Conservation (phyloP, 2,329 filamentous ascomycete genomes). For the Plectosphaerella plurivora region DNA sequence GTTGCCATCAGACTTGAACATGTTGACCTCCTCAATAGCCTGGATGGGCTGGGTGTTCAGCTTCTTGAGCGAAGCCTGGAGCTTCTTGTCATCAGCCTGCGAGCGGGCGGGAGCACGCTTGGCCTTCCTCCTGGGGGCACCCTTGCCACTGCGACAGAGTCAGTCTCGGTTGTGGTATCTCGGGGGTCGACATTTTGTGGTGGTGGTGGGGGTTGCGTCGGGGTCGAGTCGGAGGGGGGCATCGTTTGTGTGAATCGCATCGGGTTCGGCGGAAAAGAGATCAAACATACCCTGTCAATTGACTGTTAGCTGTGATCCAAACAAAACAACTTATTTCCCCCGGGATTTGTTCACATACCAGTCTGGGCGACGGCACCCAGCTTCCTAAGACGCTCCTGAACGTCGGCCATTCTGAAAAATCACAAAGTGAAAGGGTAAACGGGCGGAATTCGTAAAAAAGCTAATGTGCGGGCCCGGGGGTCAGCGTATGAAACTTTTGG, state of each 20-base stretch:
- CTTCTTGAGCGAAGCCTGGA: slow-evolving; percentile 96
- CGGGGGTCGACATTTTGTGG: too few relatives aligned
- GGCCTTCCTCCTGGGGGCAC: slow-evolving; percentile 93
- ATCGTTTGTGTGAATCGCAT: slow-evolving; percentile 5
- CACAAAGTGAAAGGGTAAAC: not conserved
- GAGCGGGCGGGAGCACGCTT: slow-evolving; percentile 95
- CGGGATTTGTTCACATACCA: slow-evolving; percentile 50
- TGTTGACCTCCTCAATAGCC: slow-evolving; percentile 99
- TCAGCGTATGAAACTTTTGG: not conserved
- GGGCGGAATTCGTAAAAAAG: not conserved
- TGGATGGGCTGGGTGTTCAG: slow-evolving; percentile 99
- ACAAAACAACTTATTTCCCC: not conserved
- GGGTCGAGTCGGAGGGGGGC: slow-evolving; percentile 2
- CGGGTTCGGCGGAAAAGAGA: not conserved
- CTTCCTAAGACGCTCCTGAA: slow-evolving; percentile 58
- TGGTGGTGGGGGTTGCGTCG: not conserved
- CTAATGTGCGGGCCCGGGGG: not conserved
- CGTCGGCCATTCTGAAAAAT: slow-evolving; percentile 43
- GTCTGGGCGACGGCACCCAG: slow-evolving; percentile 53
- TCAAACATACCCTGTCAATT: slow-evolving; percentile 29
- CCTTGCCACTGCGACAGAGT: slow-evolving; percentile 70
- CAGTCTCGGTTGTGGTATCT: slow-evolving; percentile 15
- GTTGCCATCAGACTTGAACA: slow-evolving; percentile 99
- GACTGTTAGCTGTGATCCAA: slow-evolving; percentile 10
- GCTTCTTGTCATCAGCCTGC: slow-evolving; percentile 98